Percentiles rank a stretch among this genome's conserved stretches.
These are phyloP conservation scores for Linnemannia schmuckeri DNA, from an alignment of 192 early-diverging fungal genomes.

Conservation along the genomic window DNA sequence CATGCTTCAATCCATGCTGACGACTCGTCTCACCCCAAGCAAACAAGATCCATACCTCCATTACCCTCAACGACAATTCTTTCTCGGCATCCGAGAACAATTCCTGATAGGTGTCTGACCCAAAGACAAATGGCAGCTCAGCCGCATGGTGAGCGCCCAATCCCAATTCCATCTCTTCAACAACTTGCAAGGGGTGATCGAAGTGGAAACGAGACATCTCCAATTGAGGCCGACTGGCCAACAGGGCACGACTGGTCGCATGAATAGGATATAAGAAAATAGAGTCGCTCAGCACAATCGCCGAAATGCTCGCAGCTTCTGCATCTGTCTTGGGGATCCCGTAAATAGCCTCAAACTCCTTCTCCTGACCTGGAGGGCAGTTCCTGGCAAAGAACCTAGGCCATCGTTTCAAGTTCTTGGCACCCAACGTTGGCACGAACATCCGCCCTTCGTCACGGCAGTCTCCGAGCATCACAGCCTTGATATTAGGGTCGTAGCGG, in stretches of 20 bases:
- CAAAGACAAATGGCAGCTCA: slow-evolving; percentile 45
- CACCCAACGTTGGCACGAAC: slow-evolving; percentile 41
- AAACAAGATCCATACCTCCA: slow-evolving; percentile 47
- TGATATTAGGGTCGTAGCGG: slow-evolving; percentile 34
- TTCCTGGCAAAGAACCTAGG: slow-evolving; percentile 33
- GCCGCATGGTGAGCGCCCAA: slow-evolving; percentile 46
- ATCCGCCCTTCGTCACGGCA: slow-evolving; percentile 45
- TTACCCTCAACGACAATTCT: slow-evolving; percentile 28
- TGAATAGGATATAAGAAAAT: slow-evolving; percentile 35
- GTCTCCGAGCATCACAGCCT: slow-evolving; percentile 45
- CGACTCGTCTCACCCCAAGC: slow-evolving; percentile 47
- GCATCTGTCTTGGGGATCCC: slow-evolving; percentile 34
- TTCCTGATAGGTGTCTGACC: slow-evolving; percentile 18
- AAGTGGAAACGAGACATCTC: slow-evolving; percentile 42
- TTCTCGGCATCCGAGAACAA: slow-evolving; percentile 43
- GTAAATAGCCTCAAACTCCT: slow-evolving; percentile 43
- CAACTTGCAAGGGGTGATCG: slow-evolving; percentile 35
- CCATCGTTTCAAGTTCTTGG: slow-evolving; percentile 38
- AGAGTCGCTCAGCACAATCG: slow-evolving; percentile 23
- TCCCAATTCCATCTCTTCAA: slow-evolving; percentile 41
- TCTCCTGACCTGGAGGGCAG: slow-evolving; percentile 40
- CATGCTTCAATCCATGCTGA: slow-evolving; percentile 25
- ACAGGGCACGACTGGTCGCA: slow-evolving; percentile 21
- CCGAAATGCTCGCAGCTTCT: slow-evolving; percentile 28
- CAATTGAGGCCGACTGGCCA: not conserved